These are phyloP conservation scores for Falciphora oryzae DNA, from an alignment of 2,329 filamentous ascomycete genomes.

Conservation along the genomic window DNA sequence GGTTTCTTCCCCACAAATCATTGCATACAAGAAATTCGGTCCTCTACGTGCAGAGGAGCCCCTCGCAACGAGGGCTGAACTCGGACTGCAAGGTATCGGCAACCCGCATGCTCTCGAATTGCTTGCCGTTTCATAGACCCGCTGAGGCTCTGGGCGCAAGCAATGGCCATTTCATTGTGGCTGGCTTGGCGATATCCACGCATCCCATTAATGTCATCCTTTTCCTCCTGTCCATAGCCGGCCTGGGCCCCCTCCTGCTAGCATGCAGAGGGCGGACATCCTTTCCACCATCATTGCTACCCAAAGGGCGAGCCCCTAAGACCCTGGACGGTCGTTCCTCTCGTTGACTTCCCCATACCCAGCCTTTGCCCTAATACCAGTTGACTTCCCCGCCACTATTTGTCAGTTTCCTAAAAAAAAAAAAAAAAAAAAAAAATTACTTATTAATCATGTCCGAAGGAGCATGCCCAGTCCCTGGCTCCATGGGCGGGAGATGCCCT, in stretches of 20 bases:
- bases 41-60: not conserved
- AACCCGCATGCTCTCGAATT: not conserved
- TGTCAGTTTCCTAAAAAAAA: not conserved
- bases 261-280: not conserved
- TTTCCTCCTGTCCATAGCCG: not conserved
- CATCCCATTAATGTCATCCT: not conserved
- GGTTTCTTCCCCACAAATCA: not conserved
- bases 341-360: not conserved
- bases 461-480: constrained; percentile 25
- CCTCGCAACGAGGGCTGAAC: not conserved
- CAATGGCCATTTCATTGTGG: not conserved
- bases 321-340: not conserved
- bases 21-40: not conserved
- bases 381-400: not conserved
- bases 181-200: not conserved
- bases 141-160: not conserved
- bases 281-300: not conserved
- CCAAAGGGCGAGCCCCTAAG: not conserved
- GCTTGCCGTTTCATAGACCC: not conserved
- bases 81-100: not conserved
- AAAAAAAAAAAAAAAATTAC: too few species aligned
- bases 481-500: constrained; percentile 21
- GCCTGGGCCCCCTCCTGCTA: not conserved
- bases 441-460: constrained; percentile 17
- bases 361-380: not conserved